Evolutionary conservation across 2,329 filamentous ascomycete genomes (phyloP).

Genomic region (Chaetomiaceae sp.): DNA sequence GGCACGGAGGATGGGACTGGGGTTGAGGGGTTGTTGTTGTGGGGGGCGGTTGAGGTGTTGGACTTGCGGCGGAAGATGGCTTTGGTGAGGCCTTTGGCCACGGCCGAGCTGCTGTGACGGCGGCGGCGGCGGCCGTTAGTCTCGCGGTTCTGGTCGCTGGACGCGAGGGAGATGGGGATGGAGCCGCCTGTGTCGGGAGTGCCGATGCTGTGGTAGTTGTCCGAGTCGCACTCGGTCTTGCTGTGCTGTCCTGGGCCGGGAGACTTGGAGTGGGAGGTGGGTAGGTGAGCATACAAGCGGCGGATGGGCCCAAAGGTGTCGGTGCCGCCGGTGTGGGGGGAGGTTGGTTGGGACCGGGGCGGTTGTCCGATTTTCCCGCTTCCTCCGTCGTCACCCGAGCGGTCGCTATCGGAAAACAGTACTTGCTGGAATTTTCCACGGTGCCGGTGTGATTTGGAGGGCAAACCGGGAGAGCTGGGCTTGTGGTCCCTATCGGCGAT

Average conservation of each 20-base stretch:
- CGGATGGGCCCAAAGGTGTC: not conserved
- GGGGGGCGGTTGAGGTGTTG: not conserved
- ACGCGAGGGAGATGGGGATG: conserved; percentile 2
- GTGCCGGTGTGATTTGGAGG: not conserved
- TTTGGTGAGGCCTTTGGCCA: no score
- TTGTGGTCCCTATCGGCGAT: not conserved
- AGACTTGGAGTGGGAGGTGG: not conserved
- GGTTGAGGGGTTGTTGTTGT: not conserved
- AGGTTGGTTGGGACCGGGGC: not conserved
- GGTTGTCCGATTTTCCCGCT: not conserved
- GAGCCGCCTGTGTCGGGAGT: conserved; percentile 2
- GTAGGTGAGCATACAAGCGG: not conserved
- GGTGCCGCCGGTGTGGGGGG: not conserved
- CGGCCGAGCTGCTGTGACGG: conserved; percentile 1
- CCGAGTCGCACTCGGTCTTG: conserved; percentile 1
- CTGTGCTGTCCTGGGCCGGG: not conserved
- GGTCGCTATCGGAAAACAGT: not conserved
- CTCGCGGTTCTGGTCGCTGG: not conserved
- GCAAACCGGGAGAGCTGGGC: not conserved
- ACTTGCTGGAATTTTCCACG: not conserved
- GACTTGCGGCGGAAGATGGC: conserved; percentile 10
- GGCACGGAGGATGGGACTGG: not conserved
- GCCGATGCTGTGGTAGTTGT: not conserved
- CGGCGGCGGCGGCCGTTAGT: not conserved
- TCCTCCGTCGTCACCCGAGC: not conserved